These are phyloP conservation scores for Cymbopogon citratus DNA, from an alignment of 176 grass and related monocot genomes.

Conservation along the genomic window DNA sequence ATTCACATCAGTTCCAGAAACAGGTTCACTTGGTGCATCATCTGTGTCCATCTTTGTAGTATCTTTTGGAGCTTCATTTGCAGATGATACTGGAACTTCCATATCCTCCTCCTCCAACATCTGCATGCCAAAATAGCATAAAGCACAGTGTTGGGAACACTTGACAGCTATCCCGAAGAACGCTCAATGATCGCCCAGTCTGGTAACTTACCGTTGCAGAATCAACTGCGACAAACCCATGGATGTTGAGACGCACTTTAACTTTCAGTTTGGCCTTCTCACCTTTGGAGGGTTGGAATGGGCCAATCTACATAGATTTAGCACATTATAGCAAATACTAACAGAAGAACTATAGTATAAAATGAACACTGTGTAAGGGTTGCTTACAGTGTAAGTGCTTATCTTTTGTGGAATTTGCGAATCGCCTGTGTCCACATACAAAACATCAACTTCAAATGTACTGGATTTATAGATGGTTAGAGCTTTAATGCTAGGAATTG, in stretches of 20 bases:
- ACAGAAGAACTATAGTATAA: not conserved
- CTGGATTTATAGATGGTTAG: conserved; percentile 63
- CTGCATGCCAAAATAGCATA: conserved; percentile 24
- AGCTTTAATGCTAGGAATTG: conserved; percentile 66
- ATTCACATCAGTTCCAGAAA: conserved; percentile 48
- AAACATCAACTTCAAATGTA: conserved; percentile 69
- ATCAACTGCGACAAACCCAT: conserved; percentile 82
- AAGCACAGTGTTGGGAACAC: not conserved
- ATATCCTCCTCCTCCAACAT: conserved; percentile 82
- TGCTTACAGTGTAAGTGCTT: conserved; percentile 73
- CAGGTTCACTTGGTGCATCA: conserved; percentile 35
- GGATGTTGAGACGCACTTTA: conserved; percentile 80
- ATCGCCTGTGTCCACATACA: conserved; percentile 48
- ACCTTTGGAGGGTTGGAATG: conserved; percentile 65
- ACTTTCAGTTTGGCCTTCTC: conserved; percentile 76
- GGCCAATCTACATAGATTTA: conserved; percentile 52
- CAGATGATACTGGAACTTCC: conserved; percentile 55
- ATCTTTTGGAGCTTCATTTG: conserved; percentile 45
- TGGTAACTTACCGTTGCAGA: conserved; percentile 62
- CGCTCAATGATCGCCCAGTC: no score
- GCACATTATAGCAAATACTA: not conserved
- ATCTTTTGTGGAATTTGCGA: conserved; percentile 53
- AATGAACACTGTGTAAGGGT: not conserved
- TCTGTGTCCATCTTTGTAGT: conserved; percentile 71
- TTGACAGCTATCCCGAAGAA: no score